A percentile compares a stretch with the other conserved stretches of the same genome.
These are phyloP conservation scores for Neurospora pannonica DNA, from an alignment of 495 filamentous ascomycete genomes.

Conservation along the genomic window DNA sequence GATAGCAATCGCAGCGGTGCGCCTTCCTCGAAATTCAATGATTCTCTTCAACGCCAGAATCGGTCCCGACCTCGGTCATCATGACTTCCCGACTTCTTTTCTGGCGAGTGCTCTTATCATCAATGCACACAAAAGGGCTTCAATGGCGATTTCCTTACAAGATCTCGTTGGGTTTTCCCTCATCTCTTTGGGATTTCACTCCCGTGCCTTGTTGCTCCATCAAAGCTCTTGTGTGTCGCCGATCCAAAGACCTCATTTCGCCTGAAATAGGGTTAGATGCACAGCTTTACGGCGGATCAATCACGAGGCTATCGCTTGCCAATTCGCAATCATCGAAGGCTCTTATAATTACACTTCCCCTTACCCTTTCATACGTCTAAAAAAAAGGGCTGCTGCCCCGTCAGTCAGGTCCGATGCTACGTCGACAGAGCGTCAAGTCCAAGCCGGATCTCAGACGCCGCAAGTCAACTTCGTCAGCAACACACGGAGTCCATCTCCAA, in stretches of 20 bases:
- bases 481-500: slow-evolving; percentile 35
- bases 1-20: neutral
- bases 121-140: neutral
- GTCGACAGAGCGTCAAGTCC: slow-evolving; percentile 32
- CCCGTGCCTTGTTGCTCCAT: neutral
- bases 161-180: neutral
- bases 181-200: neutral
- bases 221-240: slow-evolving; percentile 1
- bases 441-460: slow-evolving; percentile 41
- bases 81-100: neutral
- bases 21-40: neutral
- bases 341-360: slow-evolving; percentile 5
- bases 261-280: slow-evolving; percentile 14
- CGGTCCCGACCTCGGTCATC: neutral
- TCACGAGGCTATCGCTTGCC: neutral
- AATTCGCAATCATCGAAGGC: neutral
- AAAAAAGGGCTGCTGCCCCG: slow-evolving; percentile 8
- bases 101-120: neutral
- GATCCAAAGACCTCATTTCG: slow-evolving; percentile 6
- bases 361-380: slow-evolving; percentile 6
- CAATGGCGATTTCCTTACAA: neutral
- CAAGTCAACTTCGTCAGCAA: slow-evolving; percentile 54
- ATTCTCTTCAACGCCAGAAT: neutral
- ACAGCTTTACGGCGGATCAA: slow-evolving; percentile 12
- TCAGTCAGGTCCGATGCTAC: slow-evolving; percentile 31